A percentile compares a stretch with the other conserved stretches of the same genome.
Conservation (phyloP, 345 rosid genomes). For the Eucalyptus regnans region DNA sequence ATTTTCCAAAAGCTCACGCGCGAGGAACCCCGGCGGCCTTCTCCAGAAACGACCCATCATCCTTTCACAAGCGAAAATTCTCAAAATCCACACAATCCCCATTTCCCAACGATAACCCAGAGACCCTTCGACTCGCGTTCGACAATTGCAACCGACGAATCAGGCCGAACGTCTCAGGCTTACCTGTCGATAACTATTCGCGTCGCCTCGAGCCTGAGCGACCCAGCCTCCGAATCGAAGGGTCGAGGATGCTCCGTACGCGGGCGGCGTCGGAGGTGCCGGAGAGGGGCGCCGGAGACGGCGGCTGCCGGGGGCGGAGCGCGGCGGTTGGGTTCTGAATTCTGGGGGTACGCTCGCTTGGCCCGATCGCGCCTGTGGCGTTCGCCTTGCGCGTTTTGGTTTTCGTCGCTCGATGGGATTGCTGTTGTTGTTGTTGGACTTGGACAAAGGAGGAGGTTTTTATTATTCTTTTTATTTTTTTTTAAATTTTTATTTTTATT, state of each 20-base stretch:
- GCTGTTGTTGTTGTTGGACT: neutral
- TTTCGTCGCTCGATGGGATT: neutral
- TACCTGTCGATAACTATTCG: neutral
- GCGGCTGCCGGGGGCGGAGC: neutral
- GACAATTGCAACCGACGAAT: neutral
- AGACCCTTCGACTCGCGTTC: neutral
- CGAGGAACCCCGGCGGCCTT: neutral
- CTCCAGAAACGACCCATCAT: neutral
- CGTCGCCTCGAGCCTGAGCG: neutral
- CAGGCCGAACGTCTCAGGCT: neutral
- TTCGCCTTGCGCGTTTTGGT: neutral
- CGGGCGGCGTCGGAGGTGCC: neutral
- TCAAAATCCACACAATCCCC: neutral
- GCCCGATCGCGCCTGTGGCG: neutral
- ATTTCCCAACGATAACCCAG: neutral
- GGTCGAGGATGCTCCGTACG: neutral
- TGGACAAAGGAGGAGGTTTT: neutral
- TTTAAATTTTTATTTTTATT: neutral
- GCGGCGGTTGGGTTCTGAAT: neutral
- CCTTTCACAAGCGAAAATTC: neutral
- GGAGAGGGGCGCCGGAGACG: neutral
- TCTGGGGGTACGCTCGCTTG: neutral
- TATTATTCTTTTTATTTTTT: neutral
- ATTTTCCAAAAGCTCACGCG: neutral
- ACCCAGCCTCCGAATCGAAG: neutral